phyloP scores from a whole-genome alignment of 495 filamentous ascomycete genomes.

The Ascobolus immersus region DNA sequence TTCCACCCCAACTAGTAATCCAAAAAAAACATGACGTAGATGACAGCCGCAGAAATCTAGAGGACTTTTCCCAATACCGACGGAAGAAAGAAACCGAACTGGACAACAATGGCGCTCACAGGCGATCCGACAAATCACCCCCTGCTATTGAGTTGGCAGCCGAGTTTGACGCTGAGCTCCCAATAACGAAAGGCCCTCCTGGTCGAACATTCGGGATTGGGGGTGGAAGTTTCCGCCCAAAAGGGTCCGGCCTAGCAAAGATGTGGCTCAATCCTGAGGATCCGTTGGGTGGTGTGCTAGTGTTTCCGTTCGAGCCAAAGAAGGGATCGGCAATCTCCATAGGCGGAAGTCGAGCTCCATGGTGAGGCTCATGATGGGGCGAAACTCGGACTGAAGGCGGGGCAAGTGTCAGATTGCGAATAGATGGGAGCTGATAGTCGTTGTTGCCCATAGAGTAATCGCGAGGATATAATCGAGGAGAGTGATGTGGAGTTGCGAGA shows the following conservation, averaged over 20 bases:
- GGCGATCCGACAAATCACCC: conserved; percentile 14
- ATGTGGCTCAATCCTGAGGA: conserved; percentile 74
- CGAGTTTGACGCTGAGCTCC: conserved; percentile 7
- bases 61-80: too few relatives aligned
- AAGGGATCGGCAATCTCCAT: conserved; percentile 48
- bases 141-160: conserved; percentile 15
- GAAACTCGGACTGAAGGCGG: too few relatives aligned
- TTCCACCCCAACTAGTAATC: background rate
- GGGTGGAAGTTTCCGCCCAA: conserved; percentile 86
- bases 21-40: background rate
- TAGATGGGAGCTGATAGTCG: conserved; percentile 51
- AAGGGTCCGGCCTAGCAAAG: conserved; percentile 53
- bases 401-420: conserved; percentile 78
- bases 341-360: conserved; percentile 65
- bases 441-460: too few relatives aligned
- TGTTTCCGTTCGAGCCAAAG: conserved; percentile 12
- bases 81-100: background rate
- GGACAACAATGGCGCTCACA: conserved; percentile 10
- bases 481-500: conserved; percentile 83
- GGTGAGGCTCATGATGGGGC: conserved; percentile 67
- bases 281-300: conserved; percentile 19
- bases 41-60: too few relatives aligned
- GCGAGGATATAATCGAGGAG: conserved; percentile 63
- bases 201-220: conserved; percentile 55
- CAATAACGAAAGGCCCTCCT: conserved; percentile 58